Evolutionary conservation across 768 basidiomycete genomes (phyloP).

Genomic region (Mycena belliarum): DNA sequence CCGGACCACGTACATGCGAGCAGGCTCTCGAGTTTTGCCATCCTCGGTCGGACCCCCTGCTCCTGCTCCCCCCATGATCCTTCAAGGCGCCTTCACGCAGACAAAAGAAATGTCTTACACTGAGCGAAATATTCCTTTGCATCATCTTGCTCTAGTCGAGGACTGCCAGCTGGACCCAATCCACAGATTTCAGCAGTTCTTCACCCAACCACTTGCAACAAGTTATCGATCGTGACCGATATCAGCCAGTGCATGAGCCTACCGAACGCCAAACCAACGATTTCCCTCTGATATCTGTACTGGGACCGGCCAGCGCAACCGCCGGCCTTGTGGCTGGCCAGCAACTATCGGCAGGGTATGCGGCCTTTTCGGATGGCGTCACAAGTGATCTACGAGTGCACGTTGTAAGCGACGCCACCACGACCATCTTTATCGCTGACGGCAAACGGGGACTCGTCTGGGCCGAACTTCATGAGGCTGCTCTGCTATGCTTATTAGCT

Average conservation of each 20-base stretch:
- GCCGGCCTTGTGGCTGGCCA: background rate
- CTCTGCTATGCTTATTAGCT: background rate
- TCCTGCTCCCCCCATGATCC: background rate
- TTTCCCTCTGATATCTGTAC: background rate
- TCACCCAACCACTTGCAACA: background rate
- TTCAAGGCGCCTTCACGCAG: background rate
- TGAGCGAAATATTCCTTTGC: background rate
- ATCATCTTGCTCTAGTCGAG: background rate
- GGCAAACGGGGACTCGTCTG: background rate
- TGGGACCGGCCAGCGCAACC: background rate
- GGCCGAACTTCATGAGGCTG: background rate
- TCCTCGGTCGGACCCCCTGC: too few species aligned
- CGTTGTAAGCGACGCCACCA: background rate
- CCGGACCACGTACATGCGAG: background rate
- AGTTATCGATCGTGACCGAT: background rate
- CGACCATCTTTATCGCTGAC: background rate
- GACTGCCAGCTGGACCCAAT: background rate
- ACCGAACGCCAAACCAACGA: background rate
- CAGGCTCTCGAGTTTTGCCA: background rate
- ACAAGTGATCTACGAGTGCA: background rate
- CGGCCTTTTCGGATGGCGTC: background rate
- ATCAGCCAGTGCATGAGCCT: background rate
- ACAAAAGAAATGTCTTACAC: background rate
- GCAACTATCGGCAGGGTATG: background rate
- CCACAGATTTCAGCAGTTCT: background rate